phyloP scores from a whole-genome alignment of 148 eudicot genomes.

The Euryodendron excelsum region DNA sequence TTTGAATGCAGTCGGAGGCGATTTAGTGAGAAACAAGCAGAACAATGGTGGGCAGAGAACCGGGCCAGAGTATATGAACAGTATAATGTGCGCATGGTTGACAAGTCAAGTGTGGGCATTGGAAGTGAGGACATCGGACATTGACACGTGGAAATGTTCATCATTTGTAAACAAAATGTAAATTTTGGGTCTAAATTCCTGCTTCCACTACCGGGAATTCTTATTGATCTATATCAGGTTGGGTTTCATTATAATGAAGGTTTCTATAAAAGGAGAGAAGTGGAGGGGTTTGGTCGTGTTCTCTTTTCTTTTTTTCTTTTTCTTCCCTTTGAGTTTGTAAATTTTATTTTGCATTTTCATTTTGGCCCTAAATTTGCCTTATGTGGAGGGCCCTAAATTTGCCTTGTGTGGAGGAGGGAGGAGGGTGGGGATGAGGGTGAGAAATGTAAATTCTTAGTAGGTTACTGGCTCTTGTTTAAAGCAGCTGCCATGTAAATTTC shows the following conservation, averaged over 20 bases:
- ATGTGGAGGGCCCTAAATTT: constrained; percentile 20
- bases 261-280: constrained; percentile 17
- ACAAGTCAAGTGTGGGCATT: constrained; percentile 80
- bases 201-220: constrained; percentile 19
- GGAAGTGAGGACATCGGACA: constrained; percentile 58
- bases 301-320: constrained; percentile 1
- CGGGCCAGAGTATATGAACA: constrained; percentile 81
- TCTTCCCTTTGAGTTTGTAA: constrained; percentile 21
- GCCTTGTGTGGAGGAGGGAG: constrained; percentile 16
- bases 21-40: constrained; percentile 96
- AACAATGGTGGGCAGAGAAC: constrained; percentile 97
- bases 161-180: constrained; percentile 19
- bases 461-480: constrained; percentile 39
- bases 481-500: constrained; percentile 57
- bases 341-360: constrained; percentile 29
- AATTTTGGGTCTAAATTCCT: not conserved
- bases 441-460: constrained; percentile 54
- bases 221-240: constrained; percentile 19
- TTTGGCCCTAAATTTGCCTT: constrained; percentile 13
- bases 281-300: constrained; percentile 24
- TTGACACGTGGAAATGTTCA: constrained; percentile 30
- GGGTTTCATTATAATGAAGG: constrained; percentile 21
- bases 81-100: constrained; percentile 82
- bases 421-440: constrained; percentile 57
- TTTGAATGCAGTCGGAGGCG: constrained; percentile 77